phyloP scores from a whole-genome alignment of 164 flowering plant genomes.

The Macadamia tetraphylla region DNA sequence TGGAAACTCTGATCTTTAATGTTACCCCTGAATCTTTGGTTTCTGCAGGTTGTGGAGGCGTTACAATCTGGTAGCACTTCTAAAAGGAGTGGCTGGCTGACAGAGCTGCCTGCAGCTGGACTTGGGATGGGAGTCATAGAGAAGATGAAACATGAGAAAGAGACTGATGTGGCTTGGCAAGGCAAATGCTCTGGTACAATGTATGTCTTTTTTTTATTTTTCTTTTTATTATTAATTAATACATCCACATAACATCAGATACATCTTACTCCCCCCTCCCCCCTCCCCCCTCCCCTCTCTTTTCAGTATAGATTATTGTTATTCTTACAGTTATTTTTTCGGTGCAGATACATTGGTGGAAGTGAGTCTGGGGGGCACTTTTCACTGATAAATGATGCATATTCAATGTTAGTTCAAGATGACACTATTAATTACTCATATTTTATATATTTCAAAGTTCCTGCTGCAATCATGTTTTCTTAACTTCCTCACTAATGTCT shows the following conservation, averaged over 20 bases:
- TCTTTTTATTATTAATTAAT: too few species aligned
- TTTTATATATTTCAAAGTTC: neutral
- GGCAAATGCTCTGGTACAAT: conserved; percentile 99
- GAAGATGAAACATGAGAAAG: conserved; percentile 58
- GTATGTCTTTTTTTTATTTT: conserved; percentile 47
- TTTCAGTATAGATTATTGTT: neutral
- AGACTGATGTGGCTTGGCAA: conserved; percentile 76
- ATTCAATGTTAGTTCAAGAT: conserved; percentile 86
- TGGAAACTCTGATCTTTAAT: neutral
- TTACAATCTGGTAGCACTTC: conserved; percentile 68
- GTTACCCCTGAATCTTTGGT: neutral
- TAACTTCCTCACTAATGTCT: too few species aligned
- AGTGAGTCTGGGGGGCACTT: conserved; percentile 83
- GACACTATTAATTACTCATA: conserved; percentile 10
- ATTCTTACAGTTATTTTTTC: conserved; percentile 4
- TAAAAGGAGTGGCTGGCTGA: conserved; percentile 67
- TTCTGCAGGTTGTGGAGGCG: conserved; percentile 71
- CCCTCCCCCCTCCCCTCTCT: too few species aligned
- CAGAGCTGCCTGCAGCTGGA: conserved; percentile 64
- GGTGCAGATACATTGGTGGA: conserved; percentile 87
- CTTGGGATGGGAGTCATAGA: conserved; percentile 58
- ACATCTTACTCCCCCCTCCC: too few species aligned
- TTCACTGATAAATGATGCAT: conserved; percentile 86
- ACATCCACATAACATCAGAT: too few species aligned
- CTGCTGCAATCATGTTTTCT: neutral